Evolutionary conservation across 768 basidiomycete genomes (phyloP).

Genomic region (Tulasnella sp.): DNA sequence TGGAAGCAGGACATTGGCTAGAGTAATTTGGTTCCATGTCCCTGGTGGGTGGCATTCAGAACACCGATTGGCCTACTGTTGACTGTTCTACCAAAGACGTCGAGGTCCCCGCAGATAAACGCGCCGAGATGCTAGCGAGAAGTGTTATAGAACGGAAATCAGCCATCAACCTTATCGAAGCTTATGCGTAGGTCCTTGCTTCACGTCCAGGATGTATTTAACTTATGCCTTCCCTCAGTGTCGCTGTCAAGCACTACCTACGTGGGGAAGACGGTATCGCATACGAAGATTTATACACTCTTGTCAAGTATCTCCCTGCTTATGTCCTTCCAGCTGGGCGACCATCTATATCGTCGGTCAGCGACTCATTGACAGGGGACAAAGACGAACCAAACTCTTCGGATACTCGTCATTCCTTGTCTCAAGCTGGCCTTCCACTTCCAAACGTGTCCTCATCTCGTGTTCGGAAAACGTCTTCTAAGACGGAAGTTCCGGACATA

Average conservation of each 20-base stretch:
- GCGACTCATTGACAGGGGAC: background rate
- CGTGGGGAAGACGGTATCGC: slow-evolving; percentile 37
- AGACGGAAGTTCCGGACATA: background rate
- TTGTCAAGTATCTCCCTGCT: slow-evolving; percentile 43
- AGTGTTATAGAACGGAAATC: slow-evolving; percentile 56
- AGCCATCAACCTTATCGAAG: slow-evolving; percentile 52
- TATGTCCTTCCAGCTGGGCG: slow-evolving; percentile 20
- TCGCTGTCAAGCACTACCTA: slow-evolving; percentile 58
- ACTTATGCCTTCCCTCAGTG: slow-evolving; percentile 20
- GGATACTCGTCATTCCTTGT: background rate
- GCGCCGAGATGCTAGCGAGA: slow-evolving; percentile 33
- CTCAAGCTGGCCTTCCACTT: too few relatives aligned
- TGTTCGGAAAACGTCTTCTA: too few relatives aligned
- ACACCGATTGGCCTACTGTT: background rate
- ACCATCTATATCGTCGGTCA: background rate
- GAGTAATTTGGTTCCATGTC: slow-evolving; percentile 57
- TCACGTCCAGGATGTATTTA: background rate
- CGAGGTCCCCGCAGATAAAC: slow-evolving; percentile 20
- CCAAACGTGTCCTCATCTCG: too few relatives aligned
- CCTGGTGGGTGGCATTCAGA: slow-evolving; percentile 31
- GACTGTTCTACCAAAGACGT: slow-evolving; percentile 19
- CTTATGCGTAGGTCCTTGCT: slow-evolving; percentile 31
- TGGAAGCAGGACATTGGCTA: slow-evolving; percentile 1
- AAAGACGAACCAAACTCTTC: background rate
- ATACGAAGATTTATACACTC: slow-evolving; percentile 23